Evolutionary conservation across 1,284 basidiomycete genomes (phyloP), one percentile per base, ranked within the genome.

Genomic region (Leccinum variabile): DNA sequence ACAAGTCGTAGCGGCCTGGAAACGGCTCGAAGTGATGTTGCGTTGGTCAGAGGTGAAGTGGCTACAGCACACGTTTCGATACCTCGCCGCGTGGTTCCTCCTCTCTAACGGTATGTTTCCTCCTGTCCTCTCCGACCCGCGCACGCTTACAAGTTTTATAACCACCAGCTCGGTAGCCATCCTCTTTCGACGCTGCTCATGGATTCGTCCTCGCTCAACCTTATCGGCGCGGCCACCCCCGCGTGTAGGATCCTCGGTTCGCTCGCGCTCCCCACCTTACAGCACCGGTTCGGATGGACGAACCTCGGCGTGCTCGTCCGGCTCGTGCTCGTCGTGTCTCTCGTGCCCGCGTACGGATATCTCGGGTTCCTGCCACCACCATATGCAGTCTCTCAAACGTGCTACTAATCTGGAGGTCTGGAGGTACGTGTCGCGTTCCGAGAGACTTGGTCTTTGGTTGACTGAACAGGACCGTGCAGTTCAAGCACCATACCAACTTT

Each of bases 61-160:
- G 62, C 79, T 96, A n/a, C 81, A 83, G 39, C 90, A 94, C 70
- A 92, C 94, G 0, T 97, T 95, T 79, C 82, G 83, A 63, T 97
- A 93, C 70, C 87, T 97, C 44, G 82, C 88, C 4, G 92, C 95
- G 0, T 97, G 95, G 94, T 94, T 97, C 72, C 82, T 97, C 13
- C 84, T 97, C 33, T 94, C 91, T 1, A 94, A 97, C 71, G 92
- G 92, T 92, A 57, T 57, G 84, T 73, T 39, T n/a, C 14, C 14
- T 5, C 2, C 2, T 33, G 22, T 14, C 8, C 3, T n/a, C 8
- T 37, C 3, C 10, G 13, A 22, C 46, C 6, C 46, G 18, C 18
- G 18, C 1, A 37, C 35, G 37, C 37, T 3, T 8, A 11, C 46
- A 91, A 90, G 87, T 1, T 94, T 92, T 73, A 89, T 91, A 2